Evolutionary conservation across 306 rosid genomes (phyloP), one percentile per base, ranked within the genome.

Genomic region (Canavalia gladiata): DNA sequence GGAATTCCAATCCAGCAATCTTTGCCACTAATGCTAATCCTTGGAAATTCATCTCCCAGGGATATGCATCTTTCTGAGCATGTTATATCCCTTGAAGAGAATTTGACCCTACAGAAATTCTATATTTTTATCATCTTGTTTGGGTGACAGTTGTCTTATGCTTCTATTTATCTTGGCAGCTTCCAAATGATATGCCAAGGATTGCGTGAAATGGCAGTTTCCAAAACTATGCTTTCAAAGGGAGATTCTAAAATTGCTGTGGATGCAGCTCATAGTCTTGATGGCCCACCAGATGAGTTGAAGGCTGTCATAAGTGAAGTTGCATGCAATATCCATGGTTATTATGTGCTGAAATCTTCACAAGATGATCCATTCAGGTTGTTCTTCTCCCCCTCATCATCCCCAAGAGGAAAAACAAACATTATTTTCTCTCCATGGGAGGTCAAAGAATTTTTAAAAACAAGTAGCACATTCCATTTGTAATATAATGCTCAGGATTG

Each of bases 281-380:
- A 90, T 52, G 87, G 85, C 82, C 95, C 95, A 67, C 82, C 62
- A 30, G 91, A 88, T 55, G 99, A 91, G 87, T 82, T 95, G 80
- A 86, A 84, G 89, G 88, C 83, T 54, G 82, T 89, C 65, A 72
- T 94, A 77, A 72, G 81, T 55, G 90, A 91, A 84, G 89, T 92
- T 87, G 96, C 97, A 18, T 83, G 77, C 3, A 86, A 89, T 66
- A 88, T 95, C 76, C 86, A 89, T 78, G 98, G 97, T 77, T 77
- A 47, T 37, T 95, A 90, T 80, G 93, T 92, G 69, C 69, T 88
- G 74, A 89, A 88, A 80, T 90, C 97, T 55, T 90, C 96, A 1
- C 83, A 81, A 35, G 93, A 89, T 57, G 94, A 95, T 56, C 88
- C 89, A 51, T 87, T 95, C 73, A 93, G 99, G 99, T 95, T 84